phyloP scores from a whole-genome alignment of 208 protist genomes.

The Zelonia costaricensis region DNA sequence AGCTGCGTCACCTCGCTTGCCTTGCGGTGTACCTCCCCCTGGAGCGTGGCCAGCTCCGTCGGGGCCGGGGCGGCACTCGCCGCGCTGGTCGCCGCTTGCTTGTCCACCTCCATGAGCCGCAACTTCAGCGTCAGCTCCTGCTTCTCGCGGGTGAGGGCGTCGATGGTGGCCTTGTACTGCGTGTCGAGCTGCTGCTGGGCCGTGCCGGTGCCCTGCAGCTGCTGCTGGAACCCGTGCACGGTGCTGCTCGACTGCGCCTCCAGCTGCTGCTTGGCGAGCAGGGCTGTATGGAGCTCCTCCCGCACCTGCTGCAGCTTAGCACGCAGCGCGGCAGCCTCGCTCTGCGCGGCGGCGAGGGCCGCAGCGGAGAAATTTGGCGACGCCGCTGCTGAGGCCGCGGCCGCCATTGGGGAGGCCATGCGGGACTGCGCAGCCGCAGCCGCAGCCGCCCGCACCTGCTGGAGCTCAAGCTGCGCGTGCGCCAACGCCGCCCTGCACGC shows the following conservation, averaged over 20 bases:
- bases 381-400: background rate
- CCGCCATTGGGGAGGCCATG: background rate
- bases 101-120: conserved; percentile 37
- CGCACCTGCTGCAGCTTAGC: conserved; percentile 39
- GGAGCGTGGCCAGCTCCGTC: conserved; percentile 37
- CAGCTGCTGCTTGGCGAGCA: conserved; percentile 20
- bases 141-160: conserved; percentile 49
- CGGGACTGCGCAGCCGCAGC: background rate
- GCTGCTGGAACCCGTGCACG: conserved; percentile 9
- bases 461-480: conserved; percentile 44
- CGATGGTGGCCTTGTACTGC: conserved; percentile 39
- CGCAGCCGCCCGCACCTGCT: conserved; percentile 31
- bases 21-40: conserved; percentile 59
- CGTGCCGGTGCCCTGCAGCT: conserved; percentile 5
- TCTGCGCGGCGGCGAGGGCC: conserved; percentile 4
- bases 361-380: background rate
- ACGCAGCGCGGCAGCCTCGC: conserved; percentile 27
- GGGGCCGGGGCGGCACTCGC: conserved; percentile 29
- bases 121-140: conserved; percentile 46
- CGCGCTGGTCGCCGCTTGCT: conserved; percentile 13
- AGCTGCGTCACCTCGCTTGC: conserved; percentile 58
- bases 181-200: conserved; percentile 37
- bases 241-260: conserved; percentile 1
- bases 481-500: conserved; percentile 47
- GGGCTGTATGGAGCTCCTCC: conserved; percentile 33